phyloP scores from a whole-genome alignment of 2,329 filamentous ascomycete species.

The Domatiomyces catenatus region DNA sequence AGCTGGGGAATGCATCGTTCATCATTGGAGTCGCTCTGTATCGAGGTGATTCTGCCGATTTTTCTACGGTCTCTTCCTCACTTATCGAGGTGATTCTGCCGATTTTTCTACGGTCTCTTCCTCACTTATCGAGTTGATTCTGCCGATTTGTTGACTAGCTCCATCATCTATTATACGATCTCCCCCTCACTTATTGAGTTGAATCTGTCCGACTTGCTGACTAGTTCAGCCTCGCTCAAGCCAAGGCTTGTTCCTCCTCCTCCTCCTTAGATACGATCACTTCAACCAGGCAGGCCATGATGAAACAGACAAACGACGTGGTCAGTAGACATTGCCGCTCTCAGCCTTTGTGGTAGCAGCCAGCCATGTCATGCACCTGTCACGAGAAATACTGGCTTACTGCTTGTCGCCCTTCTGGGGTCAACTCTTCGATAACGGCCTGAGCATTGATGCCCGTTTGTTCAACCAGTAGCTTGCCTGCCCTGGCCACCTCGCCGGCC shows the following conservation, averaged over 20 bases:
- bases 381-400: slow-evolving; percentile 58
- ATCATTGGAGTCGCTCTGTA: neutral
- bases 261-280: neutral
- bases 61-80: too few relatives aligned
- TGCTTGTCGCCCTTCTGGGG: slow-evolving; percentile 63
- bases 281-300: too few relatives aligned
- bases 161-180: neutral
- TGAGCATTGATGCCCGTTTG: slow-evolving; percentile 60
- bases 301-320: too few relatives aligned
- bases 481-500: slow-evolving; percentile 57
- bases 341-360: neutral
- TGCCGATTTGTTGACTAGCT: too few relatives aligned
- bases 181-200: too few relatives aligned
- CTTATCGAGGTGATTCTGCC: too few relatives aligned
- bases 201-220: neutral
- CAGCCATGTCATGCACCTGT: neutral
- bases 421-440: slow-evolving; percentile 59
- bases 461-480: slow-evolving; percentile 63
- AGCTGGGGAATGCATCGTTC: too few relatives aligned
- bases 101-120: too few relatives aligned
- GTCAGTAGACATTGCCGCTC: too few relatives aligned
- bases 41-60: neutral
- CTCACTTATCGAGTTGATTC: neutral
- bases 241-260: too few relatives aligned
- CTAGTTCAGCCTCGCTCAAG: neutral